A percentile compares a stretch with the other conserved stretches of the same genome.
These are phyloP conservation scores for Cladochytrium replicatum DNA, from an alignment of 192 early-diverging fungal species.

Conservation along the genomic window DNA sequence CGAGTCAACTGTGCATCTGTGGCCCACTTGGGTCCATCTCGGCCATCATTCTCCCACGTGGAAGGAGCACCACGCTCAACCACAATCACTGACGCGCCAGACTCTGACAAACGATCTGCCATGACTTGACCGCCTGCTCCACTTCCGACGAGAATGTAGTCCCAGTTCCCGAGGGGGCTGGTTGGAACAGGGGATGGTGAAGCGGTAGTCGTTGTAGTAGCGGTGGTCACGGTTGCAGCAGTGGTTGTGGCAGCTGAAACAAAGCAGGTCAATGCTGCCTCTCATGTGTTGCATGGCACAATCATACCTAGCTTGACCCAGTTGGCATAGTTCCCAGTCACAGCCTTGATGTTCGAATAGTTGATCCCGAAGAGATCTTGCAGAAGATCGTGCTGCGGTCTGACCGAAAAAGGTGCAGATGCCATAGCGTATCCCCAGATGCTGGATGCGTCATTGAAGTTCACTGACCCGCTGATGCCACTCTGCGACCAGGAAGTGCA, in stretches of 20 bases:
- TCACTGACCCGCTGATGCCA: background rate
- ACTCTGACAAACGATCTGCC: background rate
- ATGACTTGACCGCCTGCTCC: background rate
- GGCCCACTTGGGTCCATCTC: background rate
- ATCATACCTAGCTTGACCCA: background rate
- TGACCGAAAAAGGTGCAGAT: background rate
- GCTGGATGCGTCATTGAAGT: background rate
- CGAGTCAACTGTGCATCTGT: background rate
- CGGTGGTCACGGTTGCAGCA: background rate
- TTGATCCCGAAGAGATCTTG: background rate
- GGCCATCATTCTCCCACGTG: background rate
- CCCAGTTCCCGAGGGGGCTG: background rate
- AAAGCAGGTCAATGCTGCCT: too few species aligned
- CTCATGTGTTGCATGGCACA: too few species aligned
- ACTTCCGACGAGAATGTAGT: background rate
- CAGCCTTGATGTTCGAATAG: background rate
- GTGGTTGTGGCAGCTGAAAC: too few species aligned
- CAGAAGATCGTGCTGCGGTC: background rate
- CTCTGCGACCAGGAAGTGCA: background rate
- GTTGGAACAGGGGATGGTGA: background rate
- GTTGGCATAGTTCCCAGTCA: background rate
- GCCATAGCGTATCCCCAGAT: background rate
- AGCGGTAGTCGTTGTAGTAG: background rate
- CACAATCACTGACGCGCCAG: background rate
- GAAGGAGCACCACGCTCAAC: background rate